Percentiles rank a stretch among this genome's conserved stretches.
Conservation (phyloP, 2,329 filamentous ascomycete genomes). For the Botrytis pseudocinerea region DNA sequence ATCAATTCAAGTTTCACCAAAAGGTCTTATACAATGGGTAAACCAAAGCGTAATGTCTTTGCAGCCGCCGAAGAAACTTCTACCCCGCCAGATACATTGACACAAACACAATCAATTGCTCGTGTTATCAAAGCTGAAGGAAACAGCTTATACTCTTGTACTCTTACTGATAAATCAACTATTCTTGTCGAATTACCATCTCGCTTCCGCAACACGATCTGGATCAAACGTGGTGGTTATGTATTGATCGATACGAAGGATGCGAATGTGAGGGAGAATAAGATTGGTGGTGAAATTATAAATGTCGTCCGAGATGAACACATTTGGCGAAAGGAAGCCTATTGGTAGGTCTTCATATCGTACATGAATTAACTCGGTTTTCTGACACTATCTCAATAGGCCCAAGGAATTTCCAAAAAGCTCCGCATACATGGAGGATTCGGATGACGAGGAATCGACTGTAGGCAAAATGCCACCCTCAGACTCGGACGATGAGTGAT, state of each 20-base stretch:
- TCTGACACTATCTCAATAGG: conserved; percentile 49
- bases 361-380: neutral
- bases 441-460: conserved; percentile 74
- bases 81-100: conserved; percentile 59
- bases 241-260: conserved; percentile 75
- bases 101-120: conserved; percentile 66
- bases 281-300: conserved; percentile 83
- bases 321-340: conserved; percentile 82
- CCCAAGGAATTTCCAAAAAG: conserved; percentile 76
- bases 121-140: conserved; percentile 80
- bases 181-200: conserved; percentile 79
- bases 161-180: conserved; percentile 64
- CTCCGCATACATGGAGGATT: conserved; percentile 59
- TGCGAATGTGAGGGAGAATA: conserved; percentile 68
- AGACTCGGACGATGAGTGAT: conserved; percentile 70
- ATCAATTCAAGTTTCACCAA: neutral
- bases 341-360: conserved; percentile 62
- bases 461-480: conserved; percentile 84
- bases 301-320: conserved; percentile 93
- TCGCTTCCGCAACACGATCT: conserved; percentile 87
- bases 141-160: conserved; percentile 84
- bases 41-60: conserved; percentile 73
- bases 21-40: conserved; percentile 56
- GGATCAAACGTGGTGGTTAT: conserved; percentile 86
- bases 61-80: conserved; percentile 73